Conservation (phyloP, 441 rosid genomes). For the Capsella rubella region DNA sequence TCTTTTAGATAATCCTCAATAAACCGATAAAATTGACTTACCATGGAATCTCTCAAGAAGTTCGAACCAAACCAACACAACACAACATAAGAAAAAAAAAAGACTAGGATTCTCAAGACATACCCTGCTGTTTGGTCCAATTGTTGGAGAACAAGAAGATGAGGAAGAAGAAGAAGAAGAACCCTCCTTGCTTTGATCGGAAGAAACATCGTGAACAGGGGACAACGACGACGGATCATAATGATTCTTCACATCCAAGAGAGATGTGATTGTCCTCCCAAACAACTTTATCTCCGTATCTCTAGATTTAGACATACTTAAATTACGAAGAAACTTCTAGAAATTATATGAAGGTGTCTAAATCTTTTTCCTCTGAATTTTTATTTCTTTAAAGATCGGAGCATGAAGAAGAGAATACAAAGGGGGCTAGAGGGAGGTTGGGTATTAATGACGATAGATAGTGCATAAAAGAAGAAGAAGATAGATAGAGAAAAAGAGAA, state of each 20-base stretch:
- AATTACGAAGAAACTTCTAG: background rate
- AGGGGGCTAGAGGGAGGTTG: slow-evolving; percentile 29
- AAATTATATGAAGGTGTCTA: background rate
- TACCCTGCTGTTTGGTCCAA: slow-evolving; percentile 47
- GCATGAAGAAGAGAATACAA: slow-evolving; percentile 31
- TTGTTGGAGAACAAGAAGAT: slow-evolving; percentile 43
- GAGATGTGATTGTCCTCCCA: slow-evolving; percentile 66
- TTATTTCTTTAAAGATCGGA: background rate
- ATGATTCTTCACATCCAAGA: slow-evolving; percentile 1
- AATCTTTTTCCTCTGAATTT: slow-evolving; percentile 16
- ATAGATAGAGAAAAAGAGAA: slow-evolving; percentile 28
- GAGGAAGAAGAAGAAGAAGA: slow-evolving; percentile 35
- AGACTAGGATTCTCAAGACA: background rate
- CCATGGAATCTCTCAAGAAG: background rate
- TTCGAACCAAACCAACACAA: background rate
- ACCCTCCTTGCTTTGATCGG: slow-evolving; percentile 34
- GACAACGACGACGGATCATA: slow-evolving; percentile 29
- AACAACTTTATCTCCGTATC: slow-evolving; percentile 68
- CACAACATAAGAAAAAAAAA: background rate
- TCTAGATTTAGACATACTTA: slow-evolving; percentile 53
- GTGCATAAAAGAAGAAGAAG: slow-evolving; percentile 29
- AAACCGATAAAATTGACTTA: background rate
- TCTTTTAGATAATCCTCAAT: slow-evolving; percentile 7
- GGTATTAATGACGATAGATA: slow-evolving; percentile 40
- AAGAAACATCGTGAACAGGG: background rate